Evolutionary conservation across 108 stramenopile genomes (phyloP), one percentile per base, ranked within the genome.

Genomic region (Nitzschia putrida): DNA sequence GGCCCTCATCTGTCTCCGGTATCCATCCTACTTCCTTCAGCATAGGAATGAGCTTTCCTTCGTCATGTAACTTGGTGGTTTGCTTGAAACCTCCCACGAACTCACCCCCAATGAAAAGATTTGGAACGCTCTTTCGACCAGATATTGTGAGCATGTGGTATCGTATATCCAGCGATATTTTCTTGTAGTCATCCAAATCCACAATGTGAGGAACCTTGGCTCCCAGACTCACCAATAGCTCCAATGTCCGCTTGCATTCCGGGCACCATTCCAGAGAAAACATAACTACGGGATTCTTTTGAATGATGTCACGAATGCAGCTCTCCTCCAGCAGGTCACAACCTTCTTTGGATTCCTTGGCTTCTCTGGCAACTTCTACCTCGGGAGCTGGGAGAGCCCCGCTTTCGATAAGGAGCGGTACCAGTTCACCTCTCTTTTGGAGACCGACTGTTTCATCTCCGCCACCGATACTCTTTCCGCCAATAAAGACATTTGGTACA

Each of bases 401-500:
- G 26, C 26, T 72, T 51, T 72, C 21, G 13, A 51, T 8, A 9
- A 79, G 39, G 34, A 79, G 37, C 12, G 68, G 61, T 8, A 58
- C 53, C 49, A 81, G 42, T 49, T 76, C 25, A 11, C 80, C 74
- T 10, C 8, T 1, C 14, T 51, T 42, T 42, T 74, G 77, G 39
- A 81, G 65, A 13, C 22, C 39, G 6, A 55, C 57, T 21, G 88
- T 91, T 64, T 95, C 89, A 66, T 93, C 88, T 18, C 91, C 88
- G 25, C 92, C 96, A 20, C 96, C 96, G 53, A 94, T 82, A 68
- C 75, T 77, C 16, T 63, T 81, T 16, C 92, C 92, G 54, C 77
- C 80, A 23, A 97, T 77, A 73, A 97, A 97, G 9, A 97, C 90
- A 78, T 94, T 95, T 23, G 96, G 96, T 21, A 97, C 96, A 13